Conservation (phyloP, 2,329 filamentous ascomycete genomes). For the Microsporum canis region DNA sequence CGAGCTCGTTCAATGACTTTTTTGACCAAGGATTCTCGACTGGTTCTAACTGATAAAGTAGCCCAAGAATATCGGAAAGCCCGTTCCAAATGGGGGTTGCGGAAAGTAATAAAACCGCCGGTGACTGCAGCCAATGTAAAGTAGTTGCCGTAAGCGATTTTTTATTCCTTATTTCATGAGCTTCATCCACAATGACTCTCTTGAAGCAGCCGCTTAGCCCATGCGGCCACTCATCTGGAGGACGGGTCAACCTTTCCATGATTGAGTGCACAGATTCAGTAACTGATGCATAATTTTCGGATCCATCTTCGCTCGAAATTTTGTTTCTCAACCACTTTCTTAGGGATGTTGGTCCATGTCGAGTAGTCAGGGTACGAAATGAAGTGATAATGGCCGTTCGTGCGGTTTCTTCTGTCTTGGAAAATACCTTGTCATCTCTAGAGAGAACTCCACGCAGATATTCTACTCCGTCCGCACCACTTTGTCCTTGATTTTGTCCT, state of each 20-base stretch:
- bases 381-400: background rate
- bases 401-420: background rate
- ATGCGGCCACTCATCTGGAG: background rate
- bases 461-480: background rate
- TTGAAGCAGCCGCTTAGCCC: background rate
- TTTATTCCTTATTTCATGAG: background rate
- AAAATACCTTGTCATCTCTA: background rate
- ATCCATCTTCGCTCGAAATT: background rate
- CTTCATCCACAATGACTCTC: constrained; percentile 1
- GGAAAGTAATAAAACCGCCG: background rate
- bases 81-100: constrained; percentile 6
- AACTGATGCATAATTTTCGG: background rate
- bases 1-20: background rate
- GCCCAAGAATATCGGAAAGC: background rate
- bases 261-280: background rate
- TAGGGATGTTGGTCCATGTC: background rate
- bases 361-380: background rate
- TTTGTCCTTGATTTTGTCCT: background rate
- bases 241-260: background rate
- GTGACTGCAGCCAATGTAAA: background rate
- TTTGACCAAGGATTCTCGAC: background rate
- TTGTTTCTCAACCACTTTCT: background rate
- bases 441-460: background rate
- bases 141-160: background rate
- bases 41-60: background rate